Base-by-base conservation (phyloP, 2,329 filamentous ascomycete species). In the Pseudogymnoascus pannorum region DNA sequence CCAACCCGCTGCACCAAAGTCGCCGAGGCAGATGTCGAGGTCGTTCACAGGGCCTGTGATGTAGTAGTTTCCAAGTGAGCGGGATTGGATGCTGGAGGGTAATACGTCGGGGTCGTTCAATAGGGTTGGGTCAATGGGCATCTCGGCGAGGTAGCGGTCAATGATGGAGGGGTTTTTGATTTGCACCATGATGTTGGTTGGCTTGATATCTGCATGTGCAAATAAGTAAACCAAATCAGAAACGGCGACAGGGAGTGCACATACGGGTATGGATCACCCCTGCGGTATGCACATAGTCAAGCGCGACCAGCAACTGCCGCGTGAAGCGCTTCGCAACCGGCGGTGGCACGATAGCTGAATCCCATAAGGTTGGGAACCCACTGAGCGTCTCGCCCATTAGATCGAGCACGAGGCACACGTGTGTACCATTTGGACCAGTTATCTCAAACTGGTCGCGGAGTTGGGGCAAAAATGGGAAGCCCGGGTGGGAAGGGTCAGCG, bases 391-490 rank as follows among this genome's bases (percentile, higher is more conserved):
- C 69, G 29, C 65, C 69, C 62, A 70, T 69, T 1, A 64, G 65
- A 51, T 67, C 65, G 24, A 71, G 59, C 0, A 71, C 65, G 8
- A 70, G 64, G 59, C 68, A 70, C n/a, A 66, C 62, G 33, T 71
- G 68, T 11, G 8, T 64, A 12, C 69, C 68, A 57, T 68, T 67
- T 18, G 65, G 67, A 1, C 68, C 66, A 18, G 61, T 18, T 16
- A 68, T 61, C 48, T 65, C 64, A 33, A 71, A 71, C 14, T 66
- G 61, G 26, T 70, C 69, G 5, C 14, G 29, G 1, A 71, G 65
- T 24, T 65, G 65, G 57, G 62, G 60, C 8, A 70, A 54, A 57
- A 68, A 65, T 5, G 48, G 36, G 57, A 66, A 67, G 4, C 68
- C 69, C 3, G 51, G 1, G 5, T 63, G 60, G 2, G 33, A 36